A percentile compares a stretch with the other conserved stretches of the same genome.
phyloP scores from a whole-genome alignment of 345 rosid species.

The Cardamine resedifolia region DNA sequence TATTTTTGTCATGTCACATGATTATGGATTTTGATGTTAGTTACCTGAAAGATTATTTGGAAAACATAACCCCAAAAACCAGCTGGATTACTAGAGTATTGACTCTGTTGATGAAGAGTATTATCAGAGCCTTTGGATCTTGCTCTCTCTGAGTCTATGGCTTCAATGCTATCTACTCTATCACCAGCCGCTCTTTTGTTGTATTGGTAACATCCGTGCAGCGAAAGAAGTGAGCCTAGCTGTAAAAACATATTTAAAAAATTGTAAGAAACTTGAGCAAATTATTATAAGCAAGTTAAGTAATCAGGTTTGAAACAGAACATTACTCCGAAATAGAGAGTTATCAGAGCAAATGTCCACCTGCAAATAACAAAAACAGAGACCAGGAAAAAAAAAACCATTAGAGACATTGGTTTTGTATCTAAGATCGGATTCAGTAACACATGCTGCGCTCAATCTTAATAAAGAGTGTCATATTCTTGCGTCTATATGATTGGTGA shows the following conservation, averaged over 20 bases:
- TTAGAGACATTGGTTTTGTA: not conserved
- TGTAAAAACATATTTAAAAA: constrained; percentile 23
- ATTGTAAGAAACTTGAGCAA: constrained; percentile 29
- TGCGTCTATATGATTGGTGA: not conserved
- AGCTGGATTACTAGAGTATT: constrained; percentile 53
- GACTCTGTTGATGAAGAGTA: constrained; percentile 19
- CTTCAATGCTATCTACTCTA: constrained; percentile 61
- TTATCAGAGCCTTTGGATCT: constrained; percentile 41
- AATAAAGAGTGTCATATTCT: not conserved
- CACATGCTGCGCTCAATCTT: not conserved
- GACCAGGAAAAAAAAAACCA: not conserved
- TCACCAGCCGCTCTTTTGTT: constrained; percentile 65
- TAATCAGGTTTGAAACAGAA: constrained; percentile 11
- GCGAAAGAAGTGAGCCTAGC: constrained; percentile 77
- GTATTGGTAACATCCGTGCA: constrained; percentile 71
- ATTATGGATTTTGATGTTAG: not conserved
- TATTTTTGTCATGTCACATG: not conserved
- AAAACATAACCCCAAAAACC: constrained; percentile 61
- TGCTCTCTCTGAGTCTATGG: constrained; percentile 70
- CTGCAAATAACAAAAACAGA: constrained; percentile 48
- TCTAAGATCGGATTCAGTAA: not conserved
- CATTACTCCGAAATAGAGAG: constrained; percentile 82
- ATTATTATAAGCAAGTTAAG: not conserved
- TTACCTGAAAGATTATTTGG: constrained; percentile 91
- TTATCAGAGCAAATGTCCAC: constrained; percentile 83